Percentiles rank a stretch among this genome's conserved stretches.
Evolutionary conservation across 23 red algal genomes (phyloP).

Genomic region (Gracilaria gracilis): DNA sequence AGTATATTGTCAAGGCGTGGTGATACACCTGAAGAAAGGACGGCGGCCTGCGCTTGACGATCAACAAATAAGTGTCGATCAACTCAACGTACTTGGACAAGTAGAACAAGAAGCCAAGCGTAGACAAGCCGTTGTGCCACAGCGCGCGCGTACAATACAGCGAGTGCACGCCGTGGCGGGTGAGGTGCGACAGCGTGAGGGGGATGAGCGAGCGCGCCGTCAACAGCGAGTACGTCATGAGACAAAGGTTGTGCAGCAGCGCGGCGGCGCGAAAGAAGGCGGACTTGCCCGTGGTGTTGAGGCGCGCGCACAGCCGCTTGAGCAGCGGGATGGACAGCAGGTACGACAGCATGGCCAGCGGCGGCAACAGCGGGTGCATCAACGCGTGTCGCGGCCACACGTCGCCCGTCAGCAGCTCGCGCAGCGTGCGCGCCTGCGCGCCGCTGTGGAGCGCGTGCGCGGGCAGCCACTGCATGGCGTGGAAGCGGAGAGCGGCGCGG

Average conservation of each 20-base stretch:
- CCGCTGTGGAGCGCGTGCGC: conserved; percentile 4
- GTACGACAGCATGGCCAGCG: conserved; percentile 35
- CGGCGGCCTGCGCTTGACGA: conserved; percentile 63
- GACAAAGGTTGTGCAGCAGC: conserved; percentile 55
- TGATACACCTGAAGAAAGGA: conserved; percentile 84
- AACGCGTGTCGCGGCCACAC: conserved; percentile 42
- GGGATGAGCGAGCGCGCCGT: conserved; percentile 41
- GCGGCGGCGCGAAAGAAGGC: conserved; percentile 25
- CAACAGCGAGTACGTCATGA: conserved; percentile 36
- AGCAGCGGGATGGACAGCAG: conserved; percentile 46
- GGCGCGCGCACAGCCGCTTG: conserved; percentile 24
- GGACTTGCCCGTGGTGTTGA: conserved; percentile 63
- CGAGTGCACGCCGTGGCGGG: conserved; percentile 28
- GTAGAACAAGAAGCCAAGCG: conserved; percentile 93
- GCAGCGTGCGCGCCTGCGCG: conserved; percentile 26
- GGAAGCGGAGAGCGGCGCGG: background rate
- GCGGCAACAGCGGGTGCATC: conserved; percentile 48
- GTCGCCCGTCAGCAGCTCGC: conserved; percentile 33
- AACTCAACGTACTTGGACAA: conserved; percentile 93
- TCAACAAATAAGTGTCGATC: conserved; percentile 84
- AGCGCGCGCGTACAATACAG: conserved; percentile 47
- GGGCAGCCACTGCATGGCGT: background rate
- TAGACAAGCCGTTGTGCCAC: conserved; percentile 60
- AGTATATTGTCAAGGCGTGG: conserved; percentile 59
- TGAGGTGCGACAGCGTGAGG: conserved; percentile 43